Evolutionary conservation across 768 basidiomycete species (phyloP).

Genomic region (Hypholoma sublateritium): DNA sequence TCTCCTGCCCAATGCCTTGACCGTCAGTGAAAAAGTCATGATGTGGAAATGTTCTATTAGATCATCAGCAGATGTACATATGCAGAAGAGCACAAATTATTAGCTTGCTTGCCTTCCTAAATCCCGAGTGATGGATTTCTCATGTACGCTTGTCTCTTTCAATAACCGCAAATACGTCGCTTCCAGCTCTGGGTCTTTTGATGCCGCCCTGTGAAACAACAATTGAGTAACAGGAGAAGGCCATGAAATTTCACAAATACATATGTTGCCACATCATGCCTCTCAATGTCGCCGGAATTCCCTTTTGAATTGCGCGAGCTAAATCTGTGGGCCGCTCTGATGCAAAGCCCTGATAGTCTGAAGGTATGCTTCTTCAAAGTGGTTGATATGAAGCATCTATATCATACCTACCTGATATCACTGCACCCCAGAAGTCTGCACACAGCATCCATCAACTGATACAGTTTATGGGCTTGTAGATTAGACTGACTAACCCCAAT

Average conservation of each 20-base stretch:
- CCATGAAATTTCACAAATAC: constrained; percentile 34
- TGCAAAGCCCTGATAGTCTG: constrained; percentile 90
- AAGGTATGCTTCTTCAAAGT: constrained; percentile 5
- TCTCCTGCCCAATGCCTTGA: constrained; percentile 95
- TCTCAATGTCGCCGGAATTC: constrained; percentile 84
- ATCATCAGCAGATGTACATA: constrained; percentile 4
- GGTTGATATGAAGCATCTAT: neutral
- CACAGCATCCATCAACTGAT: constrained; percentile 3
- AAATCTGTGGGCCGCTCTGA: constrained; percentile 74
- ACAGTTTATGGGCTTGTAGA: neutral
- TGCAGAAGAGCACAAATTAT: constrained; percentile 10
- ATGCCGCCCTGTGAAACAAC: constrained; percentile 67
- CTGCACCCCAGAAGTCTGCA: constrained; percentile 91
- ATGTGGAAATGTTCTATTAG: constrained; percentile 86
- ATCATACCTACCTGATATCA: constrained; percentile 68
- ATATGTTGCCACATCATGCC: constrained; percentile 98
- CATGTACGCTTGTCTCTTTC: constrained; percentile 83
- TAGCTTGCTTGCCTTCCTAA: constrained; percentile 63
- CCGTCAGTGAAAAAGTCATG: constrained; percentile 95
- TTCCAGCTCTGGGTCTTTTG: constrained; percentile 89
- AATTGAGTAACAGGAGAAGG: constrained; percentile 6
- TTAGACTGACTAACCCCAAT: constrained; percentile 65
- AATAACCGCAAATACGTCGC: constrained; percentile 76
- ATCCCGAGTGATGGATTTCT: constrained; percentile 93
- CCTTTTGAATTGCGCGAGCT: constrained; percentile 86